phyloP scores from a whole-genome alignment of 305 asterid genomes.

The Coffea humblotiana region DNA sequence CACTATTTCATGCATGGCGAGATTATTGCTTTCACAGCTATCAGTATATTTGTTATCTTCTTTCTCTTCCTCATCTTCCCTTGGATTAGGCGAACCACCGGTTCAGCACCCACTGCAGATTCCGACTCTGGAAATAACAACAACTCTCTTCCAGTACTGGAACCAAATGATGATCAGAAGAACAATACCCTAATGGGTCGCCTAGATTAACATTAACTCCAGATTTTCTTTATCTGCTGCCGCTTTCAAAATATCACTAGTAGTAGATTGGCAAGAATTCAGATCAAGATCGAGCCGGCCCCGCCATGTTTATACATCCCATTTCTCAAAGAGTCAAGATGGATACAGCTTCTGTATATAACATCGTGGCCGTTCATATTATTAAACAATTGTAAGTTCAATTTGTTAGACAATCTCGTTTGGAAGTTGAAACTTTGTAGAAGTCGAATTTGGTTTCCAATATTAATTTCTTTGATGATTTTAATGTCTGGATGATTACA shows the following conservation, averaged over 20 bases:
- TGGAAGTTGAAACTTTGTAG: not conserved
- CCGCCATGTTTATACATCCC: no score
- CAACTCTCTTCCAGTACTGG: not conserved
- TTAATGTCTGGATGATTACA: not conserved
- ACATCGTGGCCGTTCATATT: not conserved
- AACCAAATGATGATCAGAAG: slow-evolving; percentile 5
- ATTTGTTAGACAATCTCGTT: not conserved
- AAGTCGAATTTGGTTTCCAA: not conserved
- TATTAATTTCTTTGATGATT: not conserved
- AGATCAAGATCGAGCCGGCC: no score
- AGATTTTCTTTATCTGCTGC: not conserved
- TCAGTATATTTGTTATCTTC: slow-evolving; percentile 14
- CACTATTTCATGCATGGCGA: slow-evolving; percentile 30
- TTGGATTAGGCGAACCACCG: slow-evolving; percentile 13
- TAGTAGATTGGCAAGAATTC: no score
- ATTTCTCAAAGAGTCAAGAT: no score
- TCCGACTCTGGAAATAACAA: not conserved
- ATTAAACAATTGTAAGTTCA: not conserved
- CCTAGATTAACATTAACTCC: no score
- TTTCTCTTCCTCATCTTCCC: slow-evolving; percentile 22
- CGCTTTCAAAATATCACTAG: no score
- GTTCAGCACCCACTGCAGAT: not conserved
- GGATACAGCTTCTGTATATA: not conserved
- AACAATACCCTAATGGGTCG: not conserved
- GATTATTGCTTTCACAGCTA: slow-evolving; percentile 24